These are phyloP conservation scores for Leptosphaerulina australis DNA, from an alignment of 2,329 filamentous ascomycete genomes.

Conservation along the genomic window DNA sequence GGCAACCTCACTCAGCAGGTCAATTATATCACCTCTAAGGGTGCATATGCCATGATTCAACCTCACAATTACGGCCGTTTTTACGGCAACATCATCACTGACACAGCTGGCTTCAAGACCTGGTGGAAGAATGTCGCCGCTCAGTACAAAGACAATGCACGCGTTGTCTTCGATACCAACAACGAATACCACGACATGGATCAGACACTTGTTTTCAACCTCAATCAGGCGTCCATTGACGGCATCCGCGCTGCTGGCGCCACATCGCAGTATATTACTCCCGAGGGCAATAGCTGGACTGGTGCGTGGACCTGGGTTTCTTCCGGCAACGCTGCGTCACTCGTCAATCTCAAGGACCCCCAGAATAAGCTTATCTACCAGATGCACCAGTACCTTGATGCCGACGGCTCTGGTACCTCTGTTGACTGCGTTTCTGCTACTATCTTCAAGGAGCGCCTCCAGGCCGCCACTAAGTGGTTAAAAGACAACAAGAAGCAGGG, in stretches of 20 bases:
- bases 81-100: conserved; percentile 53
- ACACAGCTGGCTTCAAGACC: conserved; percentile 49
- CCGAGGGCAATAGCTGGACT: conserved; percentile 61
- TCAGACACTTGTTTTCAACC: conserved; percentile 51
- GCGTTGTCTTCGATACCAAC: conserved; percentile 56
- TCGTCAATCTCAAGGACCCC: conserved; percentile 59
- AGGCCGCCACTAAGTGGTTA: conserved; percentile 61
- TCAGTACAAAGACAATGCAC: conserved; percentile 49
- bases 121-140: conserved; percentile 54
- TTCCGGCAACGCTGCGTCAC: conserved; percentile 53
- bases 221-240: conserved; percentile 57
- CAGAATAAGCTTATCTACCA: conserved; percentile 63
- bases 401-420: conserved; percentile 60
- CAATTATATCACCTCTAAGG: conserved; percentile 56
- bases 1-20: conserved; percentile 52
- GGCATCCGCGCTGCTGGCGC: conserved; percentile 54
- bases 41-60: conserved; percentile 56
- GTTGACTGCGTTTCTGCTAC: conserved; percentile 58
- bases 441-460: conserved; percentile 60
- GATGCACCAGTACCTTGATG: conserved; percentile 68
- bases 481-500: conserved; percentile 59
- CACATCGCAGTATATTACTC: conserved; percentile 63
- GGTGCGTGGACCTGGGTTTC: conserved; percentile 58
- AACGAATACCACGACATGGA: conserved; percentile 57
- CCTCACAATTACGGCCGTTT: conserved; percentile 61